Conservation (phyloP, 345 rosid genomes). For the Theobroma cacao region DNA sequence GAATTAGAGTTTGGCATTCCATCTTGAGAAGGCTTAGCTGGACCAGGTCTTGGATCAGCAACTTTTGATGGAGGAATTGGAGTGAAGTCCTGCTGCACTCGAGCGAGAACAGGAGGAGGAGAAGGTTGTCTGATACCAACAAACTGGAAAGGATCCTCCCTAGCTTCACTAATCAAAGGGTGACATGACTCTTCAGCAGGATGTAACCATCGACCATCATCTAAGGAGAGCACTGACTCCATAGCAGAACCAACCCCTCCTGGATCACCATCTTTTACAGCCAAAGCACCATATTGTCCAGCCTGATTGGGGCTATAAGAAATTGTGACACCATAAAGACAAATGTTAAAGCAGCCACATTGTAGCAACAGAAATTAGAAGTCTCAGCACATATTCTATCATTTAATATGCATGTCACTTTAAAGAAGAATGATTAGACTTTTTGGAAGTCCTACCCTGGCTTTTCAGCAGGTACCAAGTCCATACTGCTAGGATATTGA, state of each 20-base stretch:
- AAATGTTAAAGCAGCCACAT: constrained; percentile 25
- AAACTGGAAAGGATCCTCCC: constrained; percentile 77
- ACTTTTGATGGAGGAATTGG: constrained; percentile 82
- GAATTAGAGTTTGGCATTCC: constrained; percentile 44
- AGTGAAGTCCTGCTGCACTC: constrained; percentile 61
- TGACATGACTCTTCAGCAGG: constrained; percentile 44
- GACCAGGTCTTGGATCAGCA: constrained; percentile 99
- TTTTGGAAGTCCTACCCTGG: constrained; percentile 34
- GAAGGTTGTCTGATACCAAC: constrained; percentile 71
- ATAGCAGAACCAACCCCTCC: constrained; percentile 41
- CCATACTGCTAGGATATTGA: constrained; percentile 71
- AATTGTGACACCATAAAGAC: constrained; percentile 17
- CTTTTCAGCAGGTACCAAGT: constrained; percentile 40
- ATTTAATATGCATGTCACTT: background rate
- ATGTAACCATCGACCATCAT: constrained; percentile 79
- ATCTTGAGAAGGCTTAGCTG: constrained; percentile 57
- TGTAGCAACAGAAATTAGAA: constrained; percentile 8
- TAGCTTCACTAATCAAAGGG: constrained; percentile 45
- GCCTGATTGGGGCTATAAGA: constrained; percentile 43
- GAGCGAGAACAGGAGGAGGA: constrained; percentile 94
- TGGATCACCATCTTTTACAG: constrained; percentile 39
- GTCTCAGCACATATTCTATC: background rate
- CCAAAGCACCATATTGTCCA: constrained; percentile 36
- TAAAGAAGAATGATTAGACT: background rate
- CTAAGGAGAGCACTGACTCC: constrained; percentile 87